Base-by-base conservation (phyloP, 2,329 filamentous ascomycete species). In the Acrodontium crateriforme region DNA sequence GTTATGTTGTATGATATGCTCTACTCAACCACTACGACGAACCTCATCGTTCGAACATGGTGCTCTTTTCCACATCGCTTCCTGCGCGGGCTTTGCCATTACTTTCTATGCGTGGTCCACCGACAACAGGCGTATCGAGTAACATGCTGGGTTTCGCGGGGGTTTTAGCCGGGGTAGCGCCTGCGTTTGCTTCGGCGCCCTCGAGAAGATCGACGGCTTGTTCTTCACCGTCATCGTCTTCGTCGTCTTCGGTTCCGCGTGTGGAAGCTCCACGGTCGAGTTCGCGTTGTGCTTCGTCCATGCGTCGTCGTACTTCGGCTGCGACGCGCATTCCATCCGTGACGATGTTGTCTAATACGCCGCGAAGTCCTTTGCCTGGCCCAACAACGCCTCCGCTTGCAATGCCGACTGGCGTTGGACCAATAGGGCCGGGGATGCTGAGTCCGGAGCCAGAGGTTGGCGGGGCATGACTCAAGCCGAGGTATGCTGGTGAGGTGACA, bases 271-370 rank as follows among this genome's bases (percentile, higher is more conserved):
- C 85, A 54, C 76, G 78, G 55, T 94, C 87, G 40, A 94, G 60
- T 49, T 95, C 87, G 42, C 74, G 76, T 55, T 94, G 85, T 3
- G 87, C 87, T 51, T 98, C 89, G 38, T 98, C 87, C 78, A 95
- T 93, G 24, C 85, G 69, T 45, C 85, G 73, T 40, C 80, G 69
- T 28, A 98, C 87, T 53, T 98, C 89, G 1, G 78, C 81, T 0
- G 89, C 89, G 33, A 95, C 87, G 18, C 87, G 77, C 75, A 95
- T 94, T 22, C 89, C 89, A 50, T 98, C 89, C 2, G 80, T 92
- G 39, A 95, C 89, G 45, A 98, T 95, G 45, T 92, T 93, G 59
- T 98, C 89, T 20, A 98, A 63, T 34, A 98, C 89, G 12, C 89
- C 89, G 22, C 89, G 71, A 2, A 98, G 67, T 13, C 89, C 83